phyloP scores from a whole-genome alignment of 2,329 filamentous ascomycete genomes.

The Diatrype stigma region DNA sequence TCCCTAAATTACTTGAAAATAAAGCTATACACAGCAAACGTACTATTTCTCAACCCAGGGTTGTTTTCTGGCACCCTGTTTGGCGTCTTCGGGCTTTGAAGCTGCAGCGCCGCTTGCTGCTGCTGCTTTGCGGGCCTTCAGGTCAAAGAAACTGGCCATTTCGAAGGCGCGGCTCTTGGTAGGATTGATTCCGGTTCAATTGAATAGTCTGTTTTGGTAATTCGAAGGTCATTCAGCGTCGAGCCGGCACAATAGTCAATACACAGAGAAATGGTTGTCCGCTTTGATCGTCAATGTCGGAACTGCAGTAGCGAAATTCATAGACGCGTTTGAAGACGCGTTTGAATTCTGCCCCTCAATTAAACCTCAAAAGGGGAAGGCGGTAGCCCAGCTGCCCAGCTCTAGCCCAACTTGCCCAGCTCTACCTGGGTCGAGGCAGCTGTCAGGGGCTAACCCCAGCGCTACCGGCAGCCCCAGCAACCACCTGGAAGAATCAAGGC shows the following conservation, averaged over 20 bases:
- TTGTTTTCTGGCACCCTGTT: slow-evolving; percentile 64
- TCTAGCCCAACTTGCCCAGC: too few relatives aligned
- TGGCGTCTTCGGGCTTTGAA: slow-evolving; percentile 61
- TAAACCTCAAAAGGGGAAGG: slow-evolving; percentile 16
- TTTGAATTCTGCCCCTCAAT: slow-evolving; percentile 15
- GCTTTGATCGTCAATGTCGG: too few relatives aligned
- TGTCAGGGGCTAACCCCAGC: too few relatives aligned
- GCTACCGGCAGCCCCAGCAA: too few relatives aligned
- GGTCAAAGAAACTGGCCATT: slow-evolving; percentile 93
- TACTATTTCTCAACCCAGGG: slow-evolving; percentile 99
- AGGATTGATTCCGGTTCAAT: neutral
- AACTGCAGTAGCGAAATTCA: too few relatives aligned
- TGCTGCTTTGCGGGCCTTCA: slow-evolving; percentile 86
- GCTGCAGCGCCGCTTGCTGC: slow-evolving; percentile 56
- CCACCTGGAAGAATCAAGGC: too few relatives aligned
- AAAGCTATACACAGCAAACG: slow-evolving; percentile 21
- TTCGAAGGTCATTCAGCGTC: neutral
- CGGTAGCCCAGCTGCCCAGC: slow-evolving; percentile 4
- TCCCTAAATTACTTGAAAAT: neutral
- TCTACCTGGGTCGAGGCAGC: too few relatives aligned
- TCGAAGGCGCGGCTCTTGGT: neutral
- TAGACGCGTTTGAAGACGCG: slow-evolving; percentile 17
- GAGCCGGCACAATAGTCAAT: neutral
- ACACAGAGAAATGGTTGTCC: neutral
- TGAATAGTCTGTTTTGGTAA: neutral